These are phyloP conservation scores for Trichoderma oligosporum DNA, from an alignment of 2,329 filamentous ascomycete genomes.

Conservation along the genomic window DNA sequence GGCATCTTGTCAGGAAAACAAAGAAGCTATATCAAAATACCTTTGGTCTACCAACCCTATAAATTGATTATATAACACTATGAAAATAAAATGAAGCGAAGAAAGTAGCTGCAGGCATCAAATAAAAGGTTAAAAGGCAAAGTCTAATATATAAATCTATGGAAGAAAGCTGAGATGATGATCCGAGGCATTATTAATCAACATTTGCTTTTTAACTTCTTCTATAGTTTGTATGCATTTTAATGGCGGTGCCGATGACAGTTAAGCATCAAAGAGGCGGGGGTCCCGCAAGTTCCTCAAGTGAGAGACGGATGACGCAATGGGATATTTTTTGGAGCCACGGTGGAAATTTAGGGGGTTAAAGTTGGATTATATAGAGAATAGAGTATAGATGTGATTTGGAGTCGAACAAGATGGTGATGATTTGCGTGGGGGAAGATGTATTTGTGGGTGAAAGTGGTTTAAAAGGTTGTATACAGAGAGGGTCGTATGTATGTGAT, in stretches of 20 bases:
- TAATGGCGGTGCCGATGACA: no score
- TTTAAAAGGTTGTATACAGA: no score
- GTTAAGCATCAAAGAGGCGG: background rate
- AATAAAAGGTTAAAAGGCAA: background rate
- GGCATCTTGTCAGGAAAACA: background rate
- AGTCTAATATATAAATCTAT: background rate
- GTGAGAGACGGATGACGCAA: slow-evolving; percentile 12
- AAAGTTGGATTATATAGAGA: no score
- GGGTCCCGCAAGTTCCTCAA: slow-evolving; percentile 11
- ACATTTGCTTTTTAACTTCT: no score
- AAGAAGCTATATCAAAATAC: background rate
- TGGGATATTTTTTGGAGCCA: background rate
- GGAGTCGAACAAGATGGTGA: no score
- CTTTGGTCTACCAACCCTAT: no score
- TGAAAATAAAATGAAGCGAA: background rate
- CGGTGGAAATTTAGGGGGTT: no score
- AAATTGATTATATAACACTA: background rate
- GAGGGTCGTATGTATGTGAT: no score
- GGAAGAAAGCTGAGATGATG: no score
- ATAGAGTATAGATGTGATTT: background rate
- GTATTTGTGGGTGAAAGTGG: no score
- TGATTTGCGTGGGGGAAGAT: no score
- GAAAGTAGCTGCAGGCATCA: background rate
- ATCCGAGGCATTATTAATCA: background rate
- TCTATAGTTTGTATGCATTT: no score